Base-by-base conservation (phyloP, 768 basidiomycete genomes). In the Termitomyces sp. region DNA sequence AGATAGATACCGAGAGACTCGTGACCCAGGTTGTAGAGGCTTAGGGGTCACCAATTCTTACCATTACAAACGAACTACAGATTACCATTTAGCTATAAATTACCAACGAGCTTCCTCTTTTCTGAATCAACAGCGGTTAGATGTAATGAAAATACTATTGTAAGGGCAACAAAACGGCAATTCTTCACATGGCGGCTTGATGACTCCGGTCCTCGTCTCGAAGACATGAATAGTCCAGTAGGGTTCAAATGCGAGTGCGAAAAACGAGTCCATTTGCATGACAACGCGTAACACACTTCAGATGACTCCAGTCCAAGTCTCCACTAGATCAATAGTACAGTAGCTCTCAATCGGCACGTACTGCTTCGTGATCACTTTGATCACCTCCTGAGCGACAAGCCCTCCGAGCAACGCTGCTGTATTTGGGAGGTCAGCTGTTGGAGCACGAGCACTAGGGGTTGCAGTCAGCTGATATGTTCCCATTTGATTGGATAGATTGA, bases 351-450 rank as follows among this genome's bases (percentile, higher is more conserved):
- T 80, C 8, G 97, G 95, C 14, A 95, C 80, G 67, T 99, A 99
- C 71, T 99, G 97, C 64, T 84, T 86, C 56, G 96, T 99, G 64
- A 96, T 87, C 73, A 98, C 79, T 79, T 99, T 98, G 78, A 98
- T 98, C 6, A 86, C 85, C 68, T 99, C 97, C 64, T 99, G 97
- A 26, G 95, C 94, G 19, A 98, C 87, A 37, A 98, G 70, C 2
- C 97, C 97, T 1, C 97, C 97, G 0, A 98, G 75, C 65, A 98
- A 84, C 1, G 95, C 95, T 0, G 96, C 92, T 1, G 87, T 94
- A 62, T 94, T 98, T 6, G 96, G 96, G 3, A 98, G 73, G 64
- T 96, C 93, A 3, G 91, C 86, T 0, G 80, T 85, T 2, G 89
- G 91, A 8, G 92, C 78, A 1, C 94, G 88, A 11, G 78, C 85